These are phyloP conservation scores for Skeletonema grethae DNA, from an alignment of 108 stramenopile genomes.

Conservation along the genomic window DNA sequence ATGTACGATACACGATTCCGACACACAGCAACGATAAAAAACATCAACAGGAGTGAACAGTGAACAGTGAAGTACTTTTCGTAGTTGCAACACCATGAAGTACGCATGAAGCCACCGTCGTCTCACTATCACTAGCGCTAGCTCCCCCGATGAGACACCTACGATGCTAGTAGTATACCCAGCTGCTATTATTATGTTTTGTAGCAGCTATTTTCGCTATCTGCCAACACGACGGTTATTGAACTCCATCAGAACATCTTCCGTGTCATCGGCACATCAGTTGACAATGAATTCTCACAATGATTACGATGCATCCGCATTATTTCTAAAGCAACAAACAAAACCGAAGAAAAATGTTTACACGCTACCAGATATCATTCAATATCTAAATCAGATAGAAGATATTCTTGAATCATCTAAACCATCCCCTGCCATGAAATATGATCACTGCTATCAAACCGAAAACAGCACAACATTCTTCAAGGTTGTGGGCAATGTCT, in stretches of 20 bases:
- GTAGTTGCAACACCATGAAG: too few species aligned
- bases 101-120: too few species aligned
- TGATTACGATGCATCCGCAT: background rate
- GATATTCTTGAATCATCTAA: background rate
- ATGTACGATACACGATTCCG: too few species aligned
- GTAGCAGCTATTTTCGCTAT: background rate
- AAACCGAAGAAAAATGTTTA: slow-evolving; percentile 2
- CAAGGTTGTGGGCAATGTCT: slow-evolving; percentile 17
- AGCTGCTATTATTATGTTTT: background rate
- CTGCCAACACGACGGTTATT: background rate
- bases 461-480: slow-evolving; percentile 24
- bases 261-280: background rate
- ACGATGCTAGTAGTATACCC: background rate
- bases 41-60: too few species aligned
- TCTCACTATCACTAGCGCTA: too few species aligned
- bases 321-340: slow-evolving; percentile 1
- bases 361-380: slow-evolving; percentile 6
- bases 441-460: slow-evolving; percentile 1
- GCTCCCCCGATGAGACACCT: background rate
- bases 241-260: background rate
- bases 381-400: background rate
- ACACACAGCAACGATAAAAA: too few species aligned
- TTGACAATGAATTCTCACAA: background rate
- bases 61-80: too few species aligned
- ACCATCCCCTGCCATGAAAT: slow-evolving; percentile 12